These are phyloP conservation scores for Leccinum pellstonianum DNA, from an alignment of 768 basidiomycete species.

Conservation along the genomic window DNA sequence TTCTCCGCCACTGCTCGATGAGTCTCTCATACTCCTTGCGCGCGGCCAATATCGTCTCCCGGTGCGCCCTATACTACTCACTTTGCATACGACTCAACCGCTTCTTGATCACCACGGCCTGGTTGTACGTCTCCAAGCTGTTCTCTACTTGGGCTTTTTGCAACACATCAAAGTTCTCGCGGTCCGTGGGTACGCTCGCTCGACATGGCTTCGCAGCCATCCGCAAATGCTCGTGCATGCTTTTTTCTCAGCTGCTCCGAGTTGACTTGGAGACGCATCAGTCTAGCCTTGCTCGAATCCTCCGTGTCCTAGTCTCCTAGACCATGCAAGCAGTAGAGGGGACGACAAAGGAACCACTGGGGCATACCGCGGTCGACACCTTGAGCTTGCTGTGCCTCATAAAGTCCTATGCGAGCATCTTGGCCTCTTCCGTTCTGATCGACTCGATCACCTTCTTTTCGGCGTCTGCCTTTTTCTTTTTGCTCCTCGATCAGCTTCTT, in stretches of 20 bases:
- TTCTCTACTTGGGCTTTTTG: slow-evolving; percentile 58
- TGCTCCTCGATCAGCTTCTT: slow-evolving; percentile 71
- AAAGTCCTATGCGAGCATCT: slow-evolving; percentile 81
- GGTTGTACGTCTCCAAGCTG: slow-evolving; percentile 55
- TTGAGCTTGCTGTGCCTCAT: slow-evolving; percentile 46
- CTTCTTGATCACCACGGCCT: slow-evolving; percentile 71
- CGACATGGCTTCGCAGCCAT: slow-evolving; percentile 38
- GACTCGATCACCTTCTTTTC: slow-evolving; percentile 3
- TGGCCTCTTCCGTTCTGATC: slow-evolving; percentile 67
- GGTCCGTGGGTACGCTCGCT: slow-evolving; percentile 71
- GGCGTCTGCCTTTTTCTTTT: slow-evolving; percentile 42
- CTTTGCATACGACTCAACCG: slow-evolving; percentile 69
- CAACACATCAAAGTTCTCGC: slow-evolving; percentile 59
- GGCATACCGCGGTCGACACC: too few species aligned
- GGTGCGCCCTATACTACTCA: slow-evolving; percentile 67
- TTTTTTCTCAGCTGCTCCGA: slow-evolving; percentile 40
- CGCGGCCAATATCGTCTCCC: slow-evolving; percentile 52
- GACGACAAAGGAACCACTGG: too few species aligned
- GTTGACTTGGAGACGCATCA: slow-evolving; percentile 83
- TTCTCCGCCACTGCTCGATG: too few species aligned
- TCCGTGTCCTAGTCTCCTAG: too few species aligned
- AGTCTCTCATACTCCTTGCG: slow-evolving; percentile 39
- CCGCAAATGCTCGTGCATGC: too few species aligned
- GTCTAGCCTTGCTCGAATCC: too few species aligned
- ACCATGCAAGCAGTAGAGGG: too few species aligned